Base-by-base conservation (phyloP, 75 land plant species). In the Azolla pinnata region DNA sequence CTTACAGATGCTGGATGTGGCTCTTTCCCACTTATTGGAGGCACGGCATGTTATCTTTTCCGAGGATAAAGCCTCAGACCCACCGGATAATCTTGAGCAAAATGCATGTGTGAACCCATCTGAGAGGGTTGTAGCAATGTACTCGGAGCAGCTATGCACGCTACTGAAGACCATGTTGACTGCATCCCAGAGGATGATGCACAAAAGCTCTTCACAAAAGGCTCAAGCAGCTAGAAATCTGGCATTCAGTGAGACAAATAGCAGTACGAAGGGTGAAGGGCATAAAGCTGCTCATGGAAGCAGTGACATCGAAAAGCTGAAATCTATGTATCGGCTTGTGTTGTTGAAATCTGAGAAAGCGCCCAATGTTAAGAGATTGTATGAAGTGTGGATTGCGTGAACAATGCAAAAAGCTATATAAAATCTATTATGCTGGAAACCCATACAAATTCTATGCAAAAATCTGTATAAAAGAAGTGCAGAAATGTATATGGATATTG, bases 21-120 rank as follows among this genome's bases (percentile, higher is more conserved):
- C 95, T n/a, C 55, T 92, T n/a, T 66, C 74, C 18, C 63, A 62
- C 59, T 67, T 95, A 29, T 77, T 95, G 49, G 91, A 95, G 64
- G 96, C 81, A 16, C 72, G 82, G 20, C 61, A 72, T 52, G 61
- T 70, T 29, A 52, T 26, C 1, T 52, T 52, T 52, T 25, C 33
- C 56, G 46, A 61, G 64, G 38, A 25, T 8, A 1, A 1, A 17
- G 2, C 31, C 24, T 61, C 4, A 45, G 54, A n/a, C 21, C 24
- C 25, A n/a, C 56, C 21, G 49, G 12, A 3, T 29, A 52, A 24
- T 12, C 40, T 35, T 35, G 40, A 35, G 12, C 40, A 5, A n/a
- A n/a, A n/a, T n/a, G 10, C n/a, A 23, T 46, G 21, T 17, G 2
- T 25, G 27, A 23, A 52, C 16, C 54, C 54, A 25, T 52, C 54